These are phyloP conservation scores for Cardiospermum halicacabum DNA, from an alignment of 345 rosid species.

Conservation along the genomic window DNA sequence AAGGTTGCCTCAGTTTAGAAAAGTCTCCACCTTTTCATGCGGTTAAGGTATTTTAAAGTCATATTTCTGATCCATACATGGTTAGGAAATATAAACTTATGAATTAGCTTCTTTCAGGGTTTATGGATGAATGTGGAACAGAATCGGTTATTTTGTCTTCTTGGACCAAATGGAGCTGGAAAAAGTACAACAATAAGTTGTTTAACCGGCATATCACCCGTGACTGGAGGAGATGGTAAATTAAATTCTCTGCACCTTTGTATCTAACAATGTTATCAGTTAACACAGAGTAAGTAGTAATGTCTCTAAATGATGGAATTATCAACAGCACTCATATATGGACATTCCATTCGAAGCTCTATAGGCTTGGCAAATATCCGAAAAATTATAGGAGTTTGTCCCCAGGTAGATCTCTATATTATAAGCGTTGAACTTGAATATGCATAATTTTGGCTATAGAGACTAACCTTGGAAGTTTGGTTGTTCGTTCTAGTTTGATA, in stretches of 20 bases:
- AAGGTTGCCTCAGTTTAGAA: conserved; percentile 62
- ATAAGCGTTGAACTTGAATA: background rate
- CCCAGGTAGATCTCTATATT: conserved; percentile 60
- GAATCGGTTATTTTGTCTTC: conserved; percentile 87
- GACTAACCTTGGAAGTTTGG: conserved; percentile 13
- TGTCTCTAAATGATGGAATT: conserved; percentile 1
- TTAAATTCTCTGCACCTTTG: conserved; percentile 18
- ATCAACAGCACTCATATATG: conserved; percentile 62
- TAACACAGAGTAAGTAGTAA: background rate
- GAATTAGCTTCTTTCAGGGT: conserved; percentile 42
- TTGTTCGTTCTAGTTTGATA: conserved; percentile 58
- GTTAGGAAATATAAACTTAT: background rate
- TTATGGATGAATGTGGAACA: conserved; percentile 76
- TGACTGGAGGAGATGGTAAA: conserved; percentile 80
- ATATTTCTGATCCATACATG: background rate
- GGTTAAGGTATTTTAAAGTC: conserved; percentile 44
- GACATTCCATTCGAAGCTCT: conserved; percentile 69
- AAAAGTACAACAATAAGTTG: conserved; percentile 84
- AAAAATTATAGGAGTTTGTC: conserved; percentile 80
- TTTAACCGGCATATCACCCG: conserved; percentile 78
- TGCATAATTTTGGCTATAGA: background rate
- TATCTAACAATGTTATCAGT: background rate
- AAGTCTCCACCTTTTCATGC: conserved; percentile 77
- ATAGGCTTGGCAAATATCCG: conserved; percentile 83
- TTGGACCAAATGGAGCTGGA: conserved; percentile 97